Percentiles rank a stretch among this genome's conserved stretches.
These are phyloP conservation scores for Bolboschoenoplectus hybrid DNA, from an alignment of 202 grass and related monocot genomes.

Conservation along the genomic window DNA sequence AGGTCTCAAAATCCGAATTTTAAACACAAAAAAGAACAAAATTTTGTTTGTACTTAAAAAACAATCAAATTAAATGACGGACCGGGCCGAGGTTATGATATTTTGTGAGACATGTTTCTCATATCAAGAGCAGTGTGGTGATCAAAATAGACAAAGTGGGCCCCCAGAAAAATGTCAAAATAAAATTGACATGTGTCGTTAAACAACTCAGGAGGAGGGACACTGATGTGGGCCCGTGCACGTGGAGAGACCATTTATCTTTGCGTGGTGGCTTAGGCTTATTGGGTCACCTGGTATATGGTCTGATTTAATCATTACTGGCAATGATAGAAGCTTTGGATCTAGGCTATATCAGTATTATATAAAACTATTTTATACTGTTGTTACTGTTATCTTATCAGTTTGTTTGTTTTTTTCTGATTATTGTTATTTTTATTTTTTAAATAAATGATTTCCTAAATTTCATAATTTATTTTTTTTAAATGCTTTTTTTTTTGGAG, in stretches of 20 bases:
- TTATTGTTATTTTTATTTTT: neutral
- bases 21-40: neutral
- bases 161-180: neutral
- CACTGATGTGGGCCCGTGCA: neutral
- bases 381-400: neutral
- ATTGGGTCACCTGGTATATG: conserved; percentile 24
- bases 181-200: neutral
- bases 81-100: neutral
- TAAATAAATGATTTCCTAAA: too few relatives aligned
- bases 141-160: neutral
- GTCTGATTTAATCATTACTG: neutral
- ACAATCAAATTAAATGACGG: neutral
- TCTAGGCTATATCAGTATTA: neutral
- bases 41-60: neutral
- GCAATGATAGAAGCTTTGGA: conserved; percentile 7
- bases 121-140: neutral
- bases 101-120: neutral
- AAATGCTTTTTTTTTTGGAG: too few relatives aligned
- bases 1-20: neutral
- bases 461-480: too few relatives aligned
- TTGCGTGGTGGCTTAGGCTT: neutral
- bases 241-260: neutral
- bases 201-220: neutral
- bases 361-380: neutral
- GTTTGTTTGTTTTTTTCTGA: neutral